A percentile compares a stretch with the other conserved stretches of the same genome.
phyloP scores from a whole-genome alignment of 805 yeast genomes.

The Monosporozyma aerobia region DNA sequence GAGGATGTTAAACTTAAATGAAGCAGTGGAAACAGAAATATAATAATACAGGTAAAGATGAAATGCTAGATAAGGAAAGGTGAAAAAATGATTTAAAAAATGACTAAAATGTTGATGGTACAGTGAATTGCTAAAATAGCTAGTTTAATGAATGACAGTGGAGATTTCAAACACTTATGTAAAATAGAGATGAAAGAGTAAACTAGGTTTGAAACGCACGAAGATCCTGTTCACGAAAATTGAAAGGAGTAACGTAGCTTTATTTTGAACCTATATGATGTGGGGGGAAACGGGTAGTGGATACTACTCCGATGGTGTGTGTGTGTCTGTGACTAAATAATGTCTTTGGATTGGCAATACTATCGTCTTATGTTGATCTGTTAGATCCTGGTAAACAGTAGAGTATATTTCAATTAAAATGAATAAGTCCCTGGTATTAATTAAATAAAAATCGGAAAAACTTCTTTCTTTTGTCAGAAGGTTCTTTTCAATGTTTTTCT shows the following conservation, averaged over 20 bases:
- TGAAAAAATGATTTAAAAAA: too few species aligned
- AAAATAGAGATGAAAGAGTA: neutral
- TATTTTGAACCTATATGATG: neutral
- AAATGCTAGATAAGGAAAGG: neutral
- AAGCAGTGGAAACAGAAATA: neutral
- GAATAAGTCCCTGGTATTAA: neutral
- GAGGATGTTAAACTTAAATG: neutral
- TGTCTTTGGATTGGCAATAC: neutral
- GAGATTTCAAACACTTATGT: neutral
- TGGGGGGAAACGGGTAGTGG: neutral
- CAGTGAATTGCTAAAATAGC: neutral
- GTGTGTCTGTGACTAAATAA: neutral
- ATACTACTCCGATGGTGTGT: neutral
- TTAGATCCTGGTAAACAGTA: neutral
- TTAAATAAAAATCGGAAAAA: neutral
- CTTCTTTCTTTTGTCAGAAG: neutral
- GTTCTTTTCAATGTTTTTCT: neutral
- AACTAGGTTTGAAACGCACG: neutral
- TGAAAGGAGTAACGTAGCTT: neutral
- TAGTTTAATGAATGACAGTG: neutral
- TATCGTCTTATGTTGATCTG: neutral
- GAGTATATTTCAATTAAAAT: neutral
- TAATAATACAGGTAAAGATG: neutral
- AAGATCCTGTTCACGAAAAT: neutral
- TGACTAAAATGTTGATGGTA: neutral